A percentile compares a stretch with the other conserved stretches of the same genome.
These are phyloP conservation scores for Coprinellus aureogranulatus DNA, from an alignment of 768 basidiomycete genomes.

Conservation along the genomic window DNA sequence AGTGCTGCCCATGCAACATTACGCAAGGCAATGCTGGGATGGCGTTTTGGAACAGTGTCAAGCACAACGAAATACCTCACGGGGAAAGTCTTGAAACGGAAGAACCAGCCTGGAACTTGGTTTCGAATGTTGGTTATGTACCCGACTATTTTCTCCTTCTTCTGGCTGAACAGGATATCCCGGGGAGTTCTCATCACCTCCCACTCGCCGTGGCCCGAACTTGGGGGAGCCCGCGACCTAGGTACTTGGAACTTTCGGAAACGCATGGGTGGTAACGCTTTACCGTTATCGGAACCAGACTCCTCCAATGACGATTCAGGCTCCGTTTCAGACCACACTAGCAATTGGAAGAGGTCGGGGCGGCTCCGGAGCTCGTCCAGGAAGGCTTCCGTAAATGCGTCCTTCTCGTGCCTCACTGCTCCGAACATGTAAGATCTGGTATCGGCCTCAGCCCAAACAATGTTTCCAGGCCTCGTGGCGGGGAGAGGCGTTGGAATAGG, in stretches of 20 bases:
- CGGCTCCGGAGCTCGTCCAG: slow-evolving; percentile 25
- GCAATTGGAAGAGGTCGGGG: slow-evolving; percentile 29
- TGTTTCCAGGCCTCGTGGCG: slow-evolving; percentile 12
- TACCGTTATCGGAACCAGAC: slow-evolving; percentile 21
- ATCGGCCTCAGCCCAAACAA: slow-evolving; percentile 24
- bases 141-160: not conserved
- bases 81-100: slow-evolving; percentile 27
- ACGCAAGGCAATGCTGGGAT: slow-evolving; percentile 12
- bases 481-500: not conserved
- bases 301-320: slow-evolving; percentile 18
- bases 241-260: slow-evolving; percentile 9
- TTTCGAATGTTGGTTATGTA: not conserved
- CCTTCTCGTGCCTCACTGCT: slow-evolving; percentile 25
- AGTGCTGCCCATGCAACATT: slow-evolving; percentile 30
- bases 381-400: slow-evolving; percentile 24
- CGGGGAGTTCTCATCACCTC: not conserved
- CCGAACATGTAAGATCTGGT: slow-evolving; percentile 27
- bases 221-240: not conserved
- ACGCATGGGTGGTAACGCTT: slow-evolving; percentile 19
- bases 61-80: slow-evolving; percentile 31
- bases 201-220: not conserved
- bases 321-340: slow-evolving; percentile 26
- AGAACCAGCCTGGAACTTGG: slow-evolving; percentile 18
- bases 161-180: not conserved
- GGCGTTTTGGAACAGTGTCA: slow-evolving; percentile 14